Conservation (phyloP, 306 rosid genomes). For the Geum urbanum region DNA sequence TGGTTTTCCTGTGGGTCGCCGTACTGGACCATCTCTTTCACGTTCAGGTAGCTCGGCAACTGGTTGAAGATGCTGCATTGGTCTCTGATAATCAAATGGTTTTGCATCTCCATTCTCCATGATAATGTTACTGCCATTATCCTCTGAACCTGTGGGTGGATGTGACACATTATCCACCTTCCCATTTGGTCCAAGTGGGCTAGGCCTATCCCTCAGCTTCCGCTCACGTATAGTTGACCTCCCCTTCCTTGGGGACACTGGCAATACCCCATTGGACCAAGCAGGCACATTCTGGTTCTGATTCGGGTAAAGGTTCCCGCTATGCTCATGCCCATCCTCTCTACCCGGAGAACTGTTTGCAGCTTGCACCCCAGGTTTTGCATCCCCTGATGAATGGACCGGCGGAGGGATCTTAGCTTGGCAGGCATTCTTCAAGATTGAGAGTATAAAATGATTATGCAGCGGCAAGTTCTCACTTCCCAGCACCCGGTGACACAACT, state of each 20-base stretch:
- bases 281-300: slow-evolving; percentile 55
- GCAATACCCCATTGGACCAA: slow-evolving; percentile 86
- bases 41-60: slow-evolving; percentile 76
- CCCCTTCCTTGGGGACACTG: slow-evolving; percentile 64
- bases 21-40: slow-evolving; percentile 48
- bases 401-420: slow-evolving; percentile 87
- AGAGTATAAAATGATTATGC: slow-evolving; percentile 77
- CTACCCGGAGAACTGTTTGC: slow-evolving; percentile 54
- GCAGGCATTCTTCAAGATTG: slow-evolving; percentile 86
- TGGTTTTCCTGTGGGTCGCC: slow-evolving; percentile 51
- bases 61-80: slow-evolving; percentile 65
- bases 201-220: slow-evolving; percentile 82
- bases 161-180: slow-evolving; percentile 56
- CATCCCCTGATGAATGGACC: slow-evolving; percentile 40
- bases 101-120: slow-evolving; percentile 66
- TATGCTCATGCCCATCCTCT: slow-evolving; percentile 75
- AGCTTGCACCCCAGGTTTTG: slow-evolving; percentile 50
- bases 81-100: slow-evolving; percentile 82
- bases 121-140: slow-evolving; percentile 50
- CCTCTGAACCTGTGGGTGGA: slow-evolving; percentile 56
- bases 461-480: slow-evolving; percentile 81
- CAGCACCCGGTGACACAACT: slow-evolving; percentile 56
- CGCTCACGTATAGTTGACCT: slow-evolving; percentile 67
- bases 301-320: slow-evolving; percentile 43
- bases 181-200: slow-evolving; percentile 97